A percentile compares a stretch with the other conserved stretches of the same genome.
Evolutionary conservation across 805 yeast genomes (phyloP).

Genomic region (Metschnikowia vanudenii): DNA sequence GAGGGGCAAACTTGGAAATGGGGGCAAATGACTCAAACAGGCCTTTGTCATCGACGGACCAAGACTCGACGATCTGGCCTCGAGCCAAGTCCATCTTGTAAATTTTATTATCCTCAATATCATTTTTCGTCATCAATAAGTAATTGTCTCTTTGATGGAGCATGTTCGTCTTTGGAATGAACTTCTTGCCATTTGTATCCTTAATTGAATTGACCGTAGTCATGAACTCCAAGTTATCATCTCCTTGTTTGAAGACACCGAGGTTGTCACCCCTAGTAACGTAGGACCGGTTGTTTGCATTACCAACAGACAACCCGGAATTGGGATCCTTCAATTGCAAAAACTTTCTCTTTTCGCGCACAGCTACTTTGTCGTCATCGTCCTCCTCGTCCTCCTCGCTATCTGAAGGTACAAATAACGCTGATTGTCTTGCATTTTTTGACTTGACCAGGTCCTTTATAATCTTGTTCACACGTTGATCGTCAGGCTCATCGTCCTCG

Average conservation of each 20-base stretch:
- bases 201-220: constrained; percentile 66
- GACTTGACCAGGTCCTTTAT: constrained; percentile 5
- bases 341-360: constrained; percentile 19
- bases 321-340: constrained; percentile 41
- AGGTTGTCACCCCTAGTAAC: constrained; percentile 76
- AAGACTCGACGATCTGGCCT: constrained; percentile 85
- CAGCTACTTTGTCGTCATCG: constrained; percentile 32
- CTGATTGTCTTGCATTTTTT: constrained; percentile 1
- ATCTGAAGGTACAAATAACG: constrained; percentile 12
- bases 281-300: constrained; percentile 66
- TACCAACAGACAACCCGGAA: constrained; percentile 68
- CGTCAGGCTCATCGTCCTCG: constrained; percentile 15
- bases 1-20: constrained; percentile 67
- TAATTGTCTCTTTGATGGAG: constrained; percentile 71
- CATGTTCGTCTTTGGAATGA: constrained; percentile 66
- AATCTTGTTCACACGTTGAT: constrained; percentile 23
- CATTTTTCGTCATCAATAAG: constrained; percentile 61
- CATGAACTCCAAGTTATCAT: constrained; percentile 52
- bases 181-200: constrained; percentile 46
- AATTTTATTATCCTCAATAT: constrained; percentile 40
- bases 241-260: constrained; percentile 63
- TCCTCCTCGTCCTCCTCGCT: constrained; percentile 35
- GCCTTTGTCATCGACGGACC: constrained; percentile 52
- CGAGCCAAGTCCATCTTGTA: constrained; percentile 76
- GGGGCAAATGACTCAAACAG: constrained; percentile 63